Conservation (phyloP, 2,329 filamentous ascomycete species). For the Alternaria sp. region DNA sequence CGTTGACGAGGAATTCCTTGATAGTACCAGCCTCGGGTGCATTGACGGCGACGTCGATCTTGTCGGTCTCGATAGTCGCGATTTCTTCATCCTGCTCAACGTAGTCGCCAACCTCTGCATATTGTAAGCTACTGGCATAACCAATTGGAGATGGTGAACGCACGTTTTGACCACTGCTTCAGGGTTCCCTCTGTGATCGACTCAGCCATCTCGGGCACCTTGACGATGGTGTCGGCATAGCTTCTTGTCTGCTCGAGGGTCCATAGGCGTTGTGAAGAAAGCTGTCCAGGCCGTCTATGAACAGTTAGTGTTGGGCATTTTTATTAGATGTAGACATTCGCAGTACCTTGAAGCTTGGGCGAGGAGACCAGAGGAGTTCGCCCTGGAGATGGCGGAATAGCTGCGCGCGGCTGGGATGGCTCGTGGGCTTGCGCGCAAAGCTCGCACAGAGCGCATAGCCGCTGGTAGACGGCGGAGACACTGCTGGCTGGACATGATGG, state of each 20-base stretch:
- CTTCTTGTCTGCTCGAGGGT: slow-evolving; percentile 42
- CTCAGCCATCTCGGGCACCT: slow-evolving; percentile 98
- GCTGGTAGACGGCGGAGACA: slow-evolving; percentile 46
- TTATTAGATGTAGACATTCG: not conserved
- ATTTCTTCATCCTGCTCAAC: slow-evolving; percentile 98
- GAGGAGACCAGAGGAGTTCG: slow-evolving; percentile 43
- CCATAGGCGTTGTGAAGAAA: slow-evolving; percentile 34
- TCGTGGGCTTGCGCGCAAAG: slow-evolving; percentile 40
- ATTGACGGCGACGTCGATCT: slow-evolving; percentile 98
- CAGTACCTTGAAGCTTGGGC: slow-evolving; percentile 36
- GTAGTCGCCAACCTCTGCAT: slow-evolving; percentile 80
- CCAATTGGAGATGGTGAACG: not conserved
- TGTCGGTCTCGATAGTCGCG: slow-evolving; percentile 98
- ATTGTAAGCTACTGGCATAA: slow-evolving; percentile 9
- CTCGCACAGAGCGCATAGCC: slow-evolving; percentile 37
- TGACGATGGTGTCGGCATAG: slow-evolving; percentile 80
- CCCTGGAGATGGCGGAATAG: slow-evolving; percentile 44
- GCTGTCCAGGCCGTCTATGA: slow-evolving; percentile 38
- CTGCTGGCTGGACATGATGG: slow-evolving; percentile 47
- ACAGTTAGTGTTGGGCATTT: slow-evolving; percentile 18
- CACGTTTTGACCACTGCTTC: slow-evolving; percentile 90
- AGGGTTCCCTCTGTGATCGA: slow-evolving; percentile 97
- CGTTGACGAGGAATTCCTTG: slow-evolving; percentile 87
- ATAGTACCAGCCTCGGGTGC: slow-evolving; percentile 89
- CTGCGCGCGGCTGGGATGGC: slow-evolving; percentile 37